Evolutionary conservation across 331 rosid genomes (phyloP), one percentile per base, ranked within the genome.

Genomic region (Erythrophleum ivorense): DNA sequence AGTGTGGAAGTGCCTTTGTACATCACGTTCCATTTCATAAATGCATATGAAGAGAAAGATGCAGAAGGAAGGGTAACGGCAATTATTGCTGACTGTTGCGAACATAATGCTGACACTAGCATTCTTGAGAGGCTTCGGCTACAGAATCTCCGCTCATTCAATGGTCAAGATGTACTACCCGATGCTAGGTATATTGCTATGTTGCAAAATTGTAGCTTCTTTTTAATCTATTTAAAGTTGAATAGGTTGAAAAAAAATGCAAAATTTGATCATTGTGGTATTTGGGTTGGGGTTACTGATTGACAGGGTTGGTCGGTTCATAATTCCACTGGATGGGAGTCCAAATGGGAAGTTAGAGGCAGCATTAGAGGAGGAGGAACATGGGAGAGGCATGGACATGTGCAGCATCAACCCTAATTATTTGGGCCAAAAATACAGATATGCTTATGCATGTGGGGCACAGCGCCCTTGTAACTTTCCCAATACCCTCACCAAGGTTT

Each of bases 391-490:
- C 59, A 87, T 94, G 87, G 99, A 96, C 78, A 96, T 96, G 99
- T 96, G 99, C 84, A 92, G 93, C 89, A 86, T 96, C 71, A 94
- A 96, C 88, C 99, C 95, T 29, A 82, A 87, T 5, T 81, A 78
- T 77, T 40, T 94, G 79, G 99, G 99, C 55, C 82, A 80, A 84
- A 86, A 90, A 72, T 96, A 96, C 84, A 88, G 97, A 91, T 96
- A 88, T 80, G 92, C 98, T 40, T 96, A 94, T 77, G 99, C 98
- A 36, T 94, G 97, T 86, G 99, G 99, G 59, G 99, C 99, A 15
- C 76, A 71, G 9, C 92, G 99, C 68, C 99, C 99, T 55, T 96
- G 99, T 91, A 91, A 96, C 81, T 96, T 94, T 46, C 99, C 99
- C 82, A 96, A 96, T 88, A 92, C 97, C 53, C 90, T 96, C 85